phyloP scores from a whole-genome alignment of 805 yeast genomes.

The Saccharomycopsis vini region DNA sequence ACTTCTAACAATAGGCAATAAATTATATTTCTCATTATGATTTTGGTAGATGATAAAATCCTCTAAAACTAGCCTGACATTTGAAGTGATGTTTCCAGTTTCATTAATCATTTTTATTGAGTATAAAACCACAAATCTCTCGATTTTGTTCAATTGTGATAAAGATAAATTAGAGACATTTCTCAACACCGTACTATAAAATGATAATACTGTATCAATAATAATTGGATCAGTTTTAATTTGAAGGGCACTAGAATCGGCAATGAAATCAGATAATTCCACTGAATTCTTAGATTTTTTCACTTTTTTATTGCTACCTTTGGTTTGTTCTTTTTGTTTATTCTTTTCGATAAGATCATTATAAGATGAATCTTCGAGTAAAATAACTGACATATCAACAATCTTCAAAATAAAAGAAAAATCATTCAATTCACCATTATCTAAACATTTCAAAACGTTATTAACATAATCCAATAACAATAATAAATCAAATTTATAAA shows the following conservation, averaged over 20 bases:
- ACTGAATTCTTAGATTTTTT: constrained; percentile 36
- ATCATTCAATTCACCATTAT: constrained; percentile 36
- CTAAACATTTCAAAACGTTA: constrained; percentile 24
- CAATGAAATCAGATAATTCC: constrained; percentile 58
- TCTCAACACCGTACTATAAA: constrained; percentile 41
- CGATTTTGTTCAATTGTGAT: constrained; percentile 53
- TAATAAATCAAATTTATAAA: constrained; percentile 22
- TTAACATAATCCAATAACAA: constrained; percentile 21
- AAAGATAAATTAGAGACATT: constrained; percentile 45
- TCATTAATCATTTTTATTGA: constrained; percentile 24
- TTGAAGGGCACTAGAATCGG: constrained; percentile 41
- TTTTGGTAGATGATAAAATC: constrained; percentile 64
- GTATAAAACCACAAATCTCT: constrained; percentile 34
- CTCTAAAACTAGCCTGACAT: constrained; percentile 32
- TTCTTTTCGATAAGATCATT: constrained; percentile 20
- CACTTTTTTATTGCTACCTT: constrained; percentile 20
- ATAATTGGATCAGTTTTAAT: constrained; percentile 5
- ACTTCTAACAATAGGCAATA: constrained; percentile 60
- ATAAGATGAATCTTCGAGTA: constrained; percentile 15
- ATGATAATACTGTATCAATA: constrained; percentile 30
- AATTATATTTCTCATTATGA: constrained; percentile 44
- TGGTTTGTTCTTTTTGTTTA: constrained; percentile 6
- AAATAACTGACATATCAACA: constrained; percentile 45
- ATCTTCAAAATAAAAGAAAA: constrained; percentile 44
- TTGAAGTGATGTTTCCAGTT: constrained; percentile 20